Percentiles rank a stretch among this genome's conserved stretches.
These are phyloP conservation scores for Whalleya microplaca DNA, from an alignment of 2,329 filamentous ascomycete genomes.

Conservation along the genomic window DNA sequence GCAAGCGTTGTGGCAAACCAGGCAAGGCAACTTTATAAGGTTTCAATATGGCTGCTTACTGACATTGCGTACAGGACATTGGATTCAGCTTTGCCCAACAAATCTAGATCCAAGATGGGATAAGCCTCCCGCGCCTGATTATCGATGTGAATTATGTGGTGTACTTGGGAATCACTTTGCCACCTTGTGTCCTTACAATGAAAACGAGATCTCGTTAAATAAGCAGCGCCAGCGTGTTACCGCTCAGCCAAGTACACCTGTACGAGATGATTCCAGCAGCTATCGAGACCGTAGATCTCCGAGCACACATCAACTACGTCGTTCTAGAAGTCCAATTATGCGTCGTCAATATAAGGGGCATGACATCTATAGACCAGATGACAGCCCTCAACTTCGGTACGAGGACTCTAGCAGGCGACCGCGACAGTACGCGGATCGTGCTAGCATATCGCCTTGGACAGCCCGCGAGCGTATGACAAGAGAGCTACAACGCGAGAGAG, in stretches of 20 bases:
- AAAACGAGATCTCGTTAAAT: constrained; percentile 36
- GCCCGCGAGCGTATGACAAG: constrained; percentile 18
- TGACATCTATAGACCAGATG: constrained; percentile 15
- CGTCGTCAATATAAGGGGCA: neutral
- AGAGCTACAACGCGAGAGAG: neutral
- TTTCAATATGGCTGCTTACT: constrained; percentile 4
- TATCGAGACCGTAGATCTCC: constrained; percentile 20
- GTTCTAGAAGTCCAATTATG: constrained; percentile 8
- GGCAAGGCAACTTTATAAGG: constrained; percentile 29
- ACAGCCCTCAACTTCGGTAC: constrained; percentile 3
- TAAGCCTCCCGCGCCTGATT: constrained; percentile 33
- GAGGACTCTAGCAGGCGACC: neutral
- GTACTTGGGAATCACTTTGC: constrained; percentile 40
- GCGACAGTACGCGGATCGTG: neutral
- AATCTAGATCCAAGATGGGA: constrained; percentile 46
- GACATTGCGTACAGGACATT: constrained; percentile 40
- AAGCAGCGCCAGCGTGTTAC: constrained; percentile 34
- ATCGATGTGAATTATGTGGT: constrained; percentile 42
- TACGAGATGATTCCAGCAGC: neutral
- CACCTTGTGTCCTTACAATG: constrained; percentile 43
- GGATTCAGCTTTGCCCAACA: constrained; percentile 45
- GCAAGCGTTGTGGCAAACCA: constrained; percentile 37
- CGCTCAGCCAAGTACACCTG: constrained; percentile 3
- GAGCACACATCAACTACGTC: constrained; percentile 8
- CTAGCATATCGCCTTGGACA: constrained; percentile 22